phyloP scores from a whole-genome alignment of 2,329 filamentous ascomycete species.

The Didymella lethalis region DNA sequence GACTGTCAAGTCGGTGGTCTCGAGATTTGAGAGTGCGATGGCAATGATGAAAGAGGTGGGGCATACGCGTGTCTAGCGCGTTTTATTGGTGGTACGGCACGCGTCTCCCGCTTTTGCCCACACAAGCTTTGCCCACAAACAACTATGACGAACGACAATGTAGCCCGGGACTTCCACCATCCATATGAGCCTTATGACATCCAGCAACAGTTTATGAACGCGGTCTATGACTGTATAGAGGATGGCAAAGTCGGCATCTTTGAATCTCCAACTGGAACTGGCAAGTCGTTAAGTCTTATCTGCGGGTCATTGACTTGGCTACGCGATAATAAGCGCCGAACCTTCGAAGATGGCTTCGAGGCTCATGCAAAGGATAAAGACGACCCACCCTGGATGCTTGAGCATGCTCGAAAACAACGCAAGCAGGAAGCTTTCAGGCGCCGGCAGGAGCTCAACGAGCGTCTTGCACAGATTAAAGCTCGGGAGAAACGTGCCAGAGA shows the following conservation, averaged over 20 bases:
- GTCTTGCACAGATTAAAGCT: conserved; percentile 68
- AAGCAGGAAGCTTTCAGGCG: conserved; percentile 70
- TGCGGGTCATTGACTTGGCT: conserved; percentile 91
- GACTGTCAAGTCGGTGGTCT: not conserved
- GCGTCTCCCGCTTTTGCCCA: not conserved
- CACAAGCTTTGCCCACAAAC: not conserved
- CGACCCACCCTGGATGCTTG: conserved; percentile 85
- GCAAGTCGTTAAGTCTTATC: conserved; percentile 91
- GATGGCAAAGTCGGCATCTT: conserved; percentile 84
- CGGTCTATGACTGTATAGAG: conserved; percentile 80
- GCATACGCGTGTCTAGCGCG: conserved; percentile 1
- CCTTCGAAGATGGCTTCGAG: conserved; percentile 63
- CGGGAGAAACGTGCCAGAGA: conserved; percentile 68
- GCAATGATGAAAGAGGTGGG: not conserved
- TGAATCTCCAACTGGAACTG: conserved; percentile 91
- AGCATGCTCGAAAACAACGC: conserved; percentile 75
- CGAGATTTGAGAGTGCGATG: not conserved
- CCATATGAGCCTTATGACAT: conserved; percentile 89
- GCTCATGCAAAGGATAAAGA: conserved; percentile 62
- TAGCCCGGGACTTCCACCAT: conserved; percentile 74
- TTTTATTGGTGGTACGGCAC: not conserved
- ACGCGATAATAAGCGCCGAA: conserved; percentile 75
- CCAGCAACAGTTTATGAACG: conserved; percentile 85
- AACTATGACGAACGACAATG: conserved; percentile 29
- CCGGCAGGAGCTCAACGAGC: conserved; percentile 77